phyloP scores from a whole-genome alignment of 306 rosid genomes.

The Canavalia ensiformis region DNA sequence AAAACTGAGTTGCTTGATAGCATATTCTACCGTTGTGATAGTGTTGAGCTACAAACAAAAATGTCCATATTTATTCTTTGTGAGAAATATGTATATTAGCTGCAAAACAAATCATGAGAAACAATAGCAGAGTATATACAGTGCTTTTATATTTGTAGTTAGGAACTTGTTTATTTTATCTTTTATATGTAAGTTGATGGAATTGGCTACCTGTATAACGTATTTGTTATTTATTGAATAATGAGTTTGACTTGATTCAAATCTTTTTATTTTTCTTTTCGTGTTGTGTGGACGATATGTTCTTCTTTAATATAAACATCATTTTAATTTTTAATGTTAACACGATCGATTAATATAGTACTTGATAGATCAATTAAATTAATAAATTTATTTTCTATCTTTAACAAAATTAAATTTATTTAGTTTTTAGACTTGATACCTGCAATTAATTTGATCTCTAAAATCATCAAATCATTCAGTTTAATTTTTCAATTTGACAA shows the following conservation, averaged over 20 bases:
- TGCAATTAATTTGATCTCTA: no score
- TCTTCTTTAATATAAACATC: no score
- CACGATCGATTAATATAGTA: no score
- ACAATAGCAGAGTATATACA: not conserved
- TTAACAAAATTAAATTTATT: no score
- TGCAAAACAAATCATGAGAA: conserved; percentile 39
- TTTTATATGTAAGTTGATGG: conserved; percentile 26
- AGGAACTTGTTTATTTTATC: conserved; percentile 11
- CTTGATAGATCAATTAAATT: no score
- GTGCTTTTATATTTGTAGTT: conserved; percentile 11
- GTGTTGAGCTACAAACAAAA: conserved; percentile 38
- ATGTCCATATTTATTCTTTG: conserved; percentile 33
- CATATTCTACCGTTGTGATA: conserved; percentile 5
- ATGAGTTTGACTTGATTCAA: not conserved
- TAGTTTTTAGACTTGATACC: no score
- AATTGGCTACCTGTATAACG: not conserved
- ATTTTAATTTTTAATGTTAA: no score
- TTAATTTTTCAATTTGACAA: no score
- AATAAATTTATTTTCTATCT: no score
- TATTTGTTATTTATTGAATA: conserved; percentile 4
- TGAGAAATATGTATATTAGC: conserved; percentile 42
- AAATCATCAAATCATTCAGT: no score
- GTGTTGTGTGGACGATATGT: no score
- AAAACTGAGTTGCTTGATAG: conserved; percentile 52
- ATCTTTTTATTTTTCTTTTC: not conserved